A percentile compares a stretch with the other conserved stretches of the same genome.
Evolutionary conservation across 192 early-diverging fungal genomes (phyloP).

Genomic region (Backusella sp.): DNA sequence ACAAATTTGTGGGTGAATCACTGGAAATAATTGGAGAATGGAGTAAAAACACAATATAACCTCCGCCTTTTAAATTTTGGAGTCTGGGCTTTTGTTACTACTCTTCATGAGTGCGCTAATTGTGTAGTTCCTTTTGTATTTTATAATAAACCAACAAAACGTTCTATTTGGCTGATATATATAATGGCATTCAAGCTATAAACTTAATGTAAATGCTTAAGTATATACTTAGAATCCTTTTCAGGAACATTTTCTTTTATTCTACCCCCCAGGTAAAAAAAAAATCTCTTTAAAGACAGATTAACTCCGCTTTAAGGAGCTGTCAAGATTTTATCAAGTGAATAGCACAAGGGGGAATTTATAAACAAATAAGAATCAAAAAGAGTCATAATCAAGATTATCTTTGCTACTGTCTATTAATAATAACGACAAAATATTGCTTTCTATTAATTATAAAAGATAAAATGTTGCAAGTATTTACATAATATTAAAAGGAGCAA

Average conservation of each 20-base stretch:
- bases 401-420: neutral
- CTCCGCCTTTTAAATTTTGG: neutral
- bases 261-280: neutral
- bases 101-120: neutral
- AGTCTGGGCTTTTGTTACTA: neutral
- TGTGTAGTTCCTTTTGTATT: neutral
- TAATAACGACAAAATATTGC: neutral
- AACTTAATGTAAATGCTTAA: neutral
- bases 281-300: neutral
- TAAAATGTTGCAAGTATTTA: too few relatives aligned
- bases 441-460: neutral
- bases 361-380: neutral
- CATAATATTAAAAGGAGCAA: neutral
- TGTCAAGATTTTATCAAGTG: neutral
- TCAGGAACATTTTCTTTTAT: neutral
- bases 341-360: neutral
- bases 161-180: neutral
- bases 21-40: slow-evolving; percentile 3
- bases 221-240: neutral
- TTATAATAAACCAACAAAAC: neutral
- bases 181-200: neutral
- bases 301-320: neutral
- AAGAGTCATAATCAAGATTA: neutral
- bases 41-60: neutral
- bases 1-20: slow-evolving; percentile 1